Evolutionary conservation across 2,329 filamentous ascomycete genomes (phyloP).

Genomic region (Fusarium sp.): DNA sequence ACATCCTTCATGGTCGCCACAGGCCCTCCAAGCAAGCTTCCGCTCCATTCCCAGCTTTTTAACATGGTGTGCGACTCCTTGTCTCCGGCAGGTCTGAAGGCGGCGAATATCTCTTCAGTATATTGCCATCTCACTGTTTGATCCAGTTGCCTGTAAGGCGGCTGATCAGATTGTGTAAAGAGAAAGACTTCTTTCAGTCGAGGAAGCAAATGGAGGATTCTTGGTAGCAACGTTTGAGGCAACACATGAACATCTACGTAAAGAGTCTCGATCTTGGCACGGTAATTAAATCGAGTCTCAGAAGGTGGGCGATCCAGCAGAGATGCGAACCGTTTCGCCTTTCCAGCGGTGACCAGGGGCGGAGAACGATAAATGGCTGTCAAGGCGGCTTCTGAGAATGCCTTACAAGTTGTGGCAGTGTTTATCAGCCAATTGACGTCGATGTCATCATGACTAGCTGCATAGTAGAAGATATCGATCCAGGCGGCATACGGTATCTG

Average conservation of each 20-base stretch:
- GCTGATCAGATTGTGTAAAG: slow-evolving; percentile 74
- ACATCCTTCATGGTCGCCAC: slow-evolving; percentile 61
- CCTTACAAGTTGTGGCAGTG: slow-evolving; percentile 69
- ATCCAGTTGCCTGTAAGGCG: slow-evolving; percentile 71
- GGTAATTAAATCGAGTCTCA: slow-evolving; percentile 69
- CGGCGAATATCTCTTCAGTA: slow-evolving; percentile 70
- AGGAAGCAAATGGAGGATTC: slow-evolving; percentile 71
- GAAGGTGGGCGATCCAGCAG: slow-evolving; percentile 66
- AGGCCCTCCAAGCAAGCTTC: slow-evolving; percentile 60
- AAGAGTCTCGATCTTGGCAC: slow-evolving; percentile 75
- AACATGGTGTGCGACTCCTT: slow-evolving; percentile 52
- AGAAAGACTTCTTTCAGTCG: slow-evolving; percentile 77
- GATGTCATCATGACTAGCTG: slow-evolving; percentile 62
- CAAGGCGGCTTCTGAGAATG: slow-evolving; percentile 78
- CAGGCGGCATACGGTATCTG: slow-evolving; percentile 75
- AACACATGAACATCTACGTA: slow-evolving; percentile 76
- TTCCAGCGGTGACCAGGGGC: slow-evolving; percentile 63
- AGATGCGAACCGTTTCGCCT: slow-evolving; percentile 57
- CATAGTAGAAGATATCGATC: slow-evolving; percentile 74
- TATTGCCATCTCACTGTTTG: slow-evolving; percentile 75
- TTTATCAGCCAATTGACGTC: slow-evolving; percentile 72
- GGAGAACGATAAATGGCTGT: slow-evolving; percentile 77
- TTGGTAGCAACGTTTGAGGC: slow-evolving; percentile 53
- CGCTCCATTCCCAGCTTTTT: slow-evolving; percentile 71
- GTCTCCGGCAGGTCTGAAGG: slow-evolving; percentile 61